These are phyloP conservation scores for Triticum timopheevii DNA, from an alignment of 176 grass and related monocot species.

Conservation along the genomic window DNA sequence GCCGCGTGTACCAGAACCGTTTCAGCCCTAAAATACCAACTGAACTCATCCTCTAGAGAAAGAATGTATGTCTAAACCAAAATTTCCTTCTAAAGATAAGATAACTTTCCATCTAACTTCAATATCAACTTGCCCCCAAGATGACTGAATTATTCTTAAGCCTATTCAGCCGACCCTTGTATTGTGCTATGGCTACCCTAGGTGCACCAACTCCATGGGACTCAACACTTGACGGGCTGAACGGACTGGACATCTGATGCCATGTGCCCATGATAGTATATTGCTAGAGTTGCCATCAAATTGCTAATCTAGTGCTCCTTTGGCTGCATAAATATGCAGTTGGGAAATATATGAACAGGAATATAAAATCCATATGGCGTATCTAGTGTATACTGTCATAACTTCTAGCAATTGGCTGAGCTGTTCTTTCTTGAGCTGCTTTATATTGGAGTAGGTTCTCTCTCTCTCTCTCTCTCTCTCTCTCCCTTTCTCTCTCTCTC, in stretches of 20 bases:
- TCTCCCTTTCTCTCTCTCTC: background rate
- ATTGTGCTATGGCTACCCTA: background rate
- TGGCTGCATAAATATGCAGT: background rate
- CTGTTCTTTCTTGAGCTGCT: constrained; percentile 22
- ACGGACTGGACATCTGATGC: background rate
- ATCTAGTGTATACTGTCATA: constrained; percentile 10
- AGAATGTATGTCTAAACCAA: background rate
- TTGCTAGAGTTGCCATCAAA: background rate
- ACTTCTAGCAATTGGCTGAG: background rate
- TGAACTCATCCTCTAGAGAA: background rate
- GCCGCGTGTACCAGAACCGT: background rate
- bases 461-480: background rate
- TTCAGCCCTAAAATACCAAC: background rate
- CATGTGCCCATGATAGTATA: background rate
- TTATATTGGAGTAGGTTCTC: background rate
- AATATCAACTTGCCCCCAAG: background rate
- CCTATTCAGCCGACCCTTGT: background rate
- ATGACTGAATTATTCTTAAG: background rate
- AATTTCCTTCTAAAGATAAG: background rate
- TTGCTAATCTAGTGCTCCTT: background rate
- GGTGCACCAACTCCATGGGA: background rate
- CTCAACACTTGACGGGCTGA: background rate
- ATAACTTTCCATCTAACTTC: background rate
- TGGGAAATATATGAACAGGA: background rate
- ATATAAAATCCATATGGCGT: background rate